Base-by-base conservation (phyloP, 2,329 filamentous ascomycete species). In the Arthrobotrys conoides region DNA sequence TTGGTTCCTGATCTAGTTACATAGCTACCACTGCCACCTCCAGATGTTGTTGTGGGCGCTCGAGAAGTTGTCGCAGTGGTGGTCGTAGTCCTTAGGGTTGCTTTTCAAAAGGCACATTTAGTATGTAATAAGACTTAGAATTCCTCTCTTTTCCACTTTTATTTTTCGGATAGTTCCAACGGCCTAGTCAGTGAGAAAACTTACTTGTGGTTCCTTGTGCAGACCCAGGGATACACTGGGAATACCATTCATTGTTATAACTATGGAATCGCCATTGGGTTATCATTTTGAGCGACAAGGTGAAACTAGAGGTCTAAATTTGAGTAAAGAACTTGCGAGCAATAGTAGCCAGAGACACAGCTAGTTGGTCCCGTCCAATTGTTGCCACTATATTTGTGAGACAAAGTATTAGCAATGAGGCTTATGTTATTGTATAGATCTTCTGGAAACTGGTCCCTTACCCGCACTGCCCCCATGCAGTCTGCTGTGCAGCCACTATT, bases 1-100 rank as follows among this genome's bases (percentile, higher is more conserved):
- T 68, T 53, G 22, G 44, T 67, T 24, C 71, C 71, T 9, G 46
- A 49, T 10, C 46, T 20, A 3, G 46, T 49, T 22, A 49, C 46
- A 12, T 49, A 49, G 20, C 24, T n/a, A 30, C 51, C 16, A 16
- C 33, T 20, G 8, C 24, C 51, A 8, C 24, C 14, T 10, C 24
- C 22, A 36, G 24, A 36, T 5, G 51, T 57, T 33, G 33, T 30
- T 3, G 24, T 30, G 8, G 33, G 24, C 24, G 14, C 33, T 36
- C 24, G 51, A 3, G 33, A 57, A 5, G 24, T 49, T 1, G 46
- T 49, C 2, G 46, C 10, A 22, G 46, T 14, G 6, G 46, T 49
- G 6, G 46, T 49, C 1, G 46, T 49, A 8, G 20, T 22, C n/a
- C 46, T 49, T 0, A 49, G 18, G 18, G 46, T 49, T 49, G 46